Evolutionary conservation across 306 rosid genomes (phyloP).

Genomic region (Styphnolobium japonicum): DNA sequence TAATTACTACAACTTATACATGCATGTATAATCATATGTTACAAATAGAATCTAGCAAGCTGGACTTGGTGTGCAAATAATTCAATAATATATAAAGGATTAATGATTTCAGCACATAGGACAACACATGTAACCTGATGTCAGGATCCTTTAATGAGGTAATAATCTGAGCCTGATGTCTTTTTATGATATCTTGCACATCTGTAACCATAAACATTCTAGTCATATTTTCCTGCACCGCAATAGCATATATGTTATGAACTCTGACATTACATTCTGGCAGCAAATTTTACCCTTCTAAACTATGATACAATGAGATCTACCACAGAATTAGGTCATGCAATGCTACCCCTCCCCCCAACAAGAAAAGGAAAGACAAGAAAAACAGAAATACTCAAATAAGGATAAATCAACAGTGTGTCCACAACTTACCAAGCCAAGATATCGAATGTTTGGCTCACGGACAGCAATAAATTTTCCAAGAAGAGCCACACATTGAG

Average conservation of each 20-base stretch:
- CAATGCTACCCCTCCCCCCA: not conserved
- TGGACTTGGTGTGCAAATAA: not conserved
- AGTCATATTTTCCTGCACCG: conserved; percentile 74
- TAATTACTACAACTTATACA: not conserved
- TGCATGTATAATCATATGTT: not conserved
- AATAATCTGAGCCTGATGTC: conserved; percentile 82
- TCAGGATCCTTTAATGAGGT: conserved; percentile 86
- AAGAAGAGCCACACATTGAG: conserved; percentile 86
- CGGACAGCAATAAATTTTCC: conserved; percentile 89
- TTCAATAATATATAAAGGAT: not conserved
- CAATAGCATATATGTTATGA: conserved; percentile 24
- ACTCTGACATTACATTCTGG: not conserved
- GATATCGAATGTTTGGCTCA: conserved; percentile 82
- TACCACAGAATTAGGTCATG: not conserved
- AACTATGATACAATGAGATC: not conserved
- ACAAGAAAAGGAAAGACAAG: not conserved
- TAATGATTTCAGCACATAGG: conserved; percentile 14
- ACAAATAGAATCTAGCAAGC: not conserved
- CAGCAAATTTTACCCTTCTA: conserved; percentile 5
- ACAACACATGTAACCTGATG: conserved; percentile 54
- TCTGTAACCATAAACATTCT: conserved; percentile 81
- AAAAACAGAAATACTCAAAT: not conserved
- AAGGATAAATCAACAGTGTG: not conserved
- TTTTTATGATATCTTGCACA: conserved; percentile 79
- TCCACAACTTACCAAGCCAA: conserved; percentile 63